A percentile compares a stretch with the other conserved stretches of the same genome.
phyloP scores from a whole-genome alignment of 257 asterid species.

The Forsythia viridissima region DNA sequence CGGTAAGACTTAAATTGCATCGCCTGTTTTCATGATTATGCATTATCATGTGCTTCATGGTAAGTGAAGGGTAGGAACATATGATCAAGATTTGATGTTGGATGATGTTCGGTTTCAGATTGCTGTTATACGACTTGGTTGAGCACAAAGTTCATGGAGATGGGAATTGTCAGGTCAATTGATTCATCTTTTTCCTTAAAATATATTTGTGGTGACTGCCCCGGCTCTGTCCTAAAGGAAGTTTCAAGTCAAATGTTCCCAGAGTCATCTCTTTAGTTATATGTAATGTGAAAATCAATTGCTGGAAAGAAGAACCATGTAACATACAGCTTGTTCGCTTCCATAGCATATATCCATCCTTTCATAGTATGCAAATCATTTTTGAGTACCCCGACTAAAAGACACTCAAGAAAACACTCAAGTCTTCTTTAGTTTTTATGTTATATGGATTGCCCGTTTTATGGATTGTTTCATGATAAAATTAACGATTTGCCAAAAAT shows the following conservation, averaged over 20 bases:
- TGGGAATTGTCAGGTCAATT: slow-evolving; percentile 95
- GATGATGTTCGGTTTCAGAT: slow-evolving; percentile 52
- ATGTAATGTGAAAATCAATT: neutral
- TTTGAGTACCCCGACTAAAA: neutral
- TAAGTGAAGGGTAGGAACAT: slow-evolving; percentile 16
- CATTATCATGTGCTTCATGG: neutral
- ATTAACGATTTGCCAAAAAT: neutral
- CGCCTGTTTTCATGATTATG: neutral
- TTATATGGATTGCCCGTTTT: neutral
- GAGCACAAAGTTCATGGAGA: slow-evolving; percentile 96
- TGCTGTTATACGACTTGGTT: slow-evolving; percentile 74
- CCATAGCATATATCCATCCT: neutral
- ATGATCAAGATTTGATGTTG: slow-evolving; percentile 29
- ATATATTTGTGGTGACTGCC: neutral
- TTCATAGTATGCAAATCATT: neutral
- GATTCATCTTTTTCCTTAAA: slow-evolving; percentile 10
- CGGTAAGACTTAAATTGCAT: neutral
- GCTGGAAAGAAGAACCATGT: neutral
- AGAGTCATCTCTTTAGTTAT: neutral
- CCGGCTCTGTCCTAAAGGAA: neutral
- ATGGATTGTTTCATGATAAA: neutral
- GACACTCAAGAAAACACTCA: neutral
- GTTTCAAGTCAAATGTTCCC: neutral
- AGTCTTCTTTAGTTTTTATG: neutral
- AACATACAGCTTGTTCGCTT: neutral